A percentile compares a stretch with the other conserved stretches of the same genome.
phyloP scores from a whole-genome alignment of 2,329 filamentous ascomycete species.

The Acephala macrosclerotiorum region DNA sequence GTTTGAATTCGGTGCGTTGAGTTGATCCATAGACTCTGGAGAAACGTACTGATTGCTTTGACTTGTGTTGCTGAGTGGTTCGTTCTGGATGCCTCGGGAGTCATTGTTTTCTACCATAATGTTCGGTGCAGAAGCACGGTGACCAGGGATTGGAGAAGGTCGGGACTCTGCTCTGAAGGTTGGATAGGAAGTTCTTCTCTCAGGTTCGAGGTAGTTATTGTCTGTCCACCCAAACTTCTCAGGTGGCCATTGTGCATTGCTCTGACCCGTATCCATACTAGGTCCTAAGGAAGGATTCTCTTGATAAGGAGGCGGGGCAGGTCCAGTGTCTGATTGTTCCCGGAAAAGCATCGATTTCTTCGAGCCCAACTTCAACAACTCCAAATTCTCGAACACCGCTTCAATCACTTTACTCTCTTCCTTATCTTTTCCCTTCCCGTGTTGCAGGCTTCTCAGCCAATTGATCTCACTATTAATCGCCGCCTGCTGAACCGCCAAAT shows the following conservation, averaged over 20 bases:
- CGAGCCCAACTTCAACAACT: not conserved
- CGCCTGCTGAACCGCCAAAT: slow-evolving; percentile 16
- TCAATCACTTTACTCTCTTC: not conserved
- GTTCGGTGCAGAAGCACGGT: not conserved
- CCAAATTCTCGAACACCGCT: slow-evolving; percentile 12
- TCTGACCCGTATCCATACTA: not conserved
- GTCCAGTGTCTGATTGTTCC: not conserved
- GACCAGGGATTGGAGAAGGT: not conserved
- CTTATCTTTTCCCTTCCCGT: not conserved
- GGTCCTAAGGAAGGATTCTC: not conserved
- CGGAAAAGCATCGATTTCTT: not conserved
- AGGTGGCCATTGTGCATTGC: not conserved
- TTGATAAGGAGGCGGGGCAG: slow-evolving; percentile 7
- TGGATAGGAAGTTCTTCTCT: not conserved
- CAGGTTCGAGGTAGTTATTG: not conserved
- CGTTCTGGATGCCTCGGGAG: not conserved
- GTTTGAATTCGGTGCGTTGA: not conserved
- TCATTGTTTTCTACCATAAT: not conserved
- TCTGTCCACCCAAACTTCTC: not conserved
- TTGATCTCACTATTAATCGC: slow-evolving; percentile 18
- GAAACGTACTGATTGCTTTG: not conserved
- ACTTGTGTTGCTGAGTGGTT: not conserved
- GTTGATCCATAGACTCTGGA: not conserved
- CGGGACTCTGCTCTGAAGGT: not conserved
- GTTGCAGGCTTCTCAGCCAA: slow-evolving; percentile 9